Conservation (phyloP, 345 rosid species). For the Combretum micranthum region DNA sequence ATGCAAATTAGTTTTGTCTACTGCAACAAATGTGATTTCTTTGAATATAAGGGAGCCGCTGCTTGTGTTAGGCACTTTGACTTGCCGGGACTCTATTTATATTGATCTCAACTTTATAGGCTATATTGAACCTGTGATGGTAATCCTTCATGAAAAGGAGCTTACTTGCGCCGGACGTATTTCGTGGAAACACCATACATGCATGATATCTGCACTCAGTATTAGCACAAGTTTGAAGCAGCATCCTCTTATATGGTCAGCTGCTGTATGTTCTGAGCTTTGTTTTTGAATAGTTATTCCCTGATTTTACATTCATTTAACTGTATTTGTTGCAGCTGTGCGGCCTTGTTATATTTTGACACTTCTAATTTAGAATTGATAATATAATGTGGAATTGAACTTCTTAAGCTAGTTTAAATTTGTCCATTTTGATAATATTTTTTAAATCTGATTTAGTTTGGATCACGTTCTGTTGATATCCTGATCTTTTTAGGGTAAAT, state of each 20-base stretch:
- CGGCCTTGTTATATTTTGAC: too few species aligned
- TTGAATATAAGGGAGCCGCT: too few species aligned
- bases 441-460: too few species aligned
- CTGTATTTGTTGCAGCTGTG: background rate
- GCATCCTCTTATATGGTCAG: constrained; percentile 98
- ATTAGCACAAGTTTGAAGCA: constrained; percentile 90
- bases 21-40: too few species aligned
- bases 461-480: too few species aligned
- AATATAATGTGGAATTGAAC: too few species aligned
- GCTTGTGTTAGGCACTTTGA: constrained; percentile 3
- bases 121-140: constrained; percentile 95
- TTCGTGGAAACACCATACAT: constrained; percentile 92
- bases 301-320: background rate
- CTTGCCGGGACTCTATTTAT: constrained; percentile 14
- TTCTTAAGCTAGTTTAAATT: too few species aligned
- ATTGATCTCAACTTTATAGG: constrained; percentile 34
- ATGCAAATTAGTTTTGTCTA: too few species aligned
- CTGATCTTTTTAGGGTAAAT: too few species aligned
- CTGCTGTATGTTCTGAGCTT: constrained; percentile 56
- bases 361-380: too few species aligned
- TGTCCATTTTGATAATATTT: too few species aligned
- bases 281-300: background rate
- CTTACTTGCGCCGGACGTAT: constrained; percentile 93
- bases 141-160: constrained; percentile 91
- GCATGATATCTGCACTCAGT: constrained; percentile 93